phyloP scores from a whole-genome alignment of 768 basidiomycete species.

The Termitomyces sp. region DNA sequence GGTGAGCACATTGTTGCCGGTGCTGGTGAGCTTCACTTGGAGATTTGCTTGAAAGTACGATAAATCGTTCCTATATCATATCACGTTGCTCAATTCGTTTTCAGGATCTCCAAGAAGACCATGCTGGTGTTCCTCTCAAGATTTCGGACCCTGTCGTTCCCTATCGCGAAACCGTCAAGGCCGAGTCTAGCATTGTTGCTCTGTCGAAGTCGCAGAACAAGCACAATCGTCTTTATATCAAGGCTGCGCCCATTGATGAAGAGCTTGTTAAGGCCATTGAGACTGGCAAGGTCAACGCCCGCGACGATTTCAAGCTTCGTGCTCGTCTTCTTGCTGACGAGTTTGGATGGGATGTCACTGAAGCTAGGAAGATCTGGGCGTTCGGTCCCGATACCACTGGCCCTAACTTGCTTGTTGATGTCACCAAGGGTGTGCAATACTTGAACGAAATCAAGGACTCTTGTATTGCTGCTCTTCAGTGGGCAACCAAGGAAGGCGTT shows the following conservation, averaged over 20 bases:
- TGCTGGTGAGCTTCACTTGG: constrained; percentile 97
- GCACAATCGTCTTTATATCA: constrained; percentile 96
- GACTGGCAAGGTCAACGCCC: constrained; percentile 71
- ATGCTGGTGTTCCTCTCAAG: constrained; percentile 98
- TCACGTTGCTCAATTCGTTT: neutral
- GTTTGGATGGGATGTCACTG: constrained; percentile 96
- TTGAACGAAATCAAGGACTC: constrained; percentile 99
- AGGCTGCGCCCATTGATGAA: constrained; percentile 90
- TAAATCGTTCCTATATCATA: neutral
- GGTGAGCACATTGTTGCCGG: constrained; percentile 99
- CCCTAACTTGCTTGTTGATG: constrained; percentile 94
- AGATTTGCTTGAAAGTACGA: constrained; percentile 93
- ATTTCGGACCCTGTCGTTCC: constrained; percentile 95
- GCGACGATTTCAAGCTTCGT: constrained; percentile 97
- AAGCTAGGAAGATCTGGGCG: constrained; percentile 99
- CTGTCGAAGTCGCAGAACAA: constrained; percentile 99
- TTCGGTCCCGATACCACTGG: constrained; percentile 99
- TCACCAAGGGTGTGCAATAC: constrained; percentile 98
- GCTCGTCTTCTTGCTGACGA: constrained; percentile 95
- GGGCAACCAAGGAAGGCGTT: constrained; percentile 98
- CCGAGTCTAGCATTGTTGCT: constrained; percentile 92
- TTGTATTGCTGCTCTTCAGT: constrained; percentile 97
- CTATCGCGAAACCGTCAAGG: constrained; percentile 95
- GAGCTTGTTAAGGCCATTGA: constrained; percentile 93
- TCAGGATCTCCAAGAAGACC: constrained; percentile 97